phyloP scores from a whole-genome alignment of 164 flowering plant genomes.

The Magnolia sinica region DNA sequence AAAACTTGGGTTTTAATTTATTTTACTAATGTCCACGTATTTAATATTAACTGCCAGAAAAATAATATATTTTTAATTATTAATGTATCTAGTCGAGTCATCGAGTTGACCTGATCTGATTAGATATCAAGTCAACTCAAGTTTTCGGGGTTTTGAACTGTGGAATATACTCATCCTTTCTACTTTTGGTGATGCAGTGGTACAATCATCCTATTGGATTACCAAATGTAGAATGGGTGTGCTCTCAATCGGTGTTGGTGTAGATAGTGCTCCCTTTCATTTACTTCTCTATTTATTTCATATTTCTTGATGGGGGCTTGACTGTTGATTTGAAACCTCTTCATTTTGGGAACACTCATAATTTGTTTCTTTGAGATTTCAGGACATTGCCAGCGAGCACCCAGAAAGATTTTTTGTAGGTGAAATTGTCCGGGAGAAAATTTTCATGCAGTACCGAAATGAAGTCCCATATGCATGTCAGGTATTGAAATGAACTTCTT shows the following conservation, averaged over 20 bases:
- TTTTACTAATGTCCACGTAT: no score
- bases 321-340: neutral
- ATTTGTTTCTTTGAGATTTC: conserved; percentile 18
- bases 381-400: conserved; percentile 97
- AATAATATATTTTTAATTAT: no score
- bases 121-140: no score
- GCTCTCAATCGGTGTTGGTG: neutral
- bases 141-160: no score
- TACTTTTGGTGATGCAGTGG: no score
- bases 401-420: conserved; percentile 97
- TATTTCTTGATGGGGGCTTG: neutral
- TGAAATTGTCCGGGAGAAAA: conserved; percentile 96
- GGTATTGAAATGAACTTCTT: conserved; percentile 36
- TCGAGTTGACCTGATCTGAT: no score
- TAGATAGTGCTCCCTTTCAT: neutral
- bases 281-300: neutral
- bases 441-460: conserved; percentile 85
- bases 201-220: no score
- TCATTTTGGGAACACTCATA: neutral
- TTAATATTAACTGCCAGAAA: no score
- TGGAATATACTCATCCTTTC: no score
- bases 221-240: no score
- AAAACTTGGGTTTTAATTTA: no score
- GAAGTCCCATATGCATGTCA: conserved; percentile 99
- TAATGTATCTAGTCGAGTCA: no score